These are phyloP conservation scores for Filobasidium wieringae DNA, from an alignment of 768 basidiomycete species.

Conservation along the genomic window DNA sequence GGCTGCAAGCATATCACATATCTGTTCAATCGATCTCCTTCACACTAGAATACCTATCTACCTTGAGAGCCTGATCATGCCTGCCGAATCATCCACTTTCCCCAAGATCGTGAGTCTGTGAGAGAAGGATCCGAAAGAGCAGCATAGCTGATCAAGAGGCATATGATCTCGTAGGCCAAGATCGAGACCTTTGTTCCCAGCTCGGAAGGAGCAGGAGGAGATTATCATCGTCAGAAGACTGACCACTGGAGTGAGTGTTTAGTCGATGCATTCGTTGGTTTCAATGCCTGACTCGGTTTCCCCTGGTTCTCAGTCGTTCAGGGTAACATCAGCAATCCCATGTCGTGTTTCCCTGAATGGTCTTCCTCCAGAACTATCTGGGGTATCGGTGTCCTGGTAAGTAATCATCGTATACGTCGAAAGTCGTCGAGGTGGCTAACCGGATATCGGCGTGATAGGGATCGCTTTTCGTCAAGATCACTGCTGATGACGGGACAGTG, in stretches of 20 bases:
- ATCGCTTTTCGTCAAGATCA: slow-evolving; percentile 40
- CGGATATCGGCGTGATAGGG: too few species aligned
- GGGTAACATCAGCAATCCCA: slow-evolving; percentile 39
- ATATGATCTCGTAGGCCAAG: slow-evolving; percentile 19
- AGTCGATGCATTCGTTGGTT: background rate
- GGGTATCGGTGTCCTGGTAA: slow-evolving; percentile 40
- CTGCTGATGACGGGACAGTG: slow-evolving; percentile 39
- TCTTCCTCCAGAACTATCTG: slow-evolving; percentile 36
- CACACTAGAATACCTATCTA: too few species aligned
- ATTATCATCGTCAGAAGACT: slow-evolving; percentile 34
- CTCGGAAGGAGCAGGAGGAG: slow-evolving; percentile 38
- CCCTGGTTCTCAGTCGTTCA: slow-evolving; percentile 19
- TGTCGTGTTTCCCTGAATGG: slow-evolving; percentile 38
- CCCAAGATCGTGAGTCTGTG: slow-evolving; percentile 7
- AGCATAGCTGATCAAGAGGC: background rate
- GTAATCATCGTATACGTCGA: too few species aligned
- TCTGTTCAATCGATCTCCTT: too few species aligned
- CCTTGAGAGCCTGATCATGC: too few species aligned
- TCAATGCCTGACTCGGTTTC: slow-evolving; percentile 1
- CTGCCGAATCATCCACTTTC: too few species aligned
- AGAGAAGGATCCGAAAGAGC: background rate
- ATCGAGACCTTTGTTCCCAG: slow-evolving; percentile 40
- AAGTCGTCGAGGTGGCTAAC: too few species aligned
- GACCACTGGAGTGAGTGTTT: slow-evolving; percentile 39
- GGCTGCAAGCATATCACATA: too few species aligned